Evolutionary conservation across 768 basidiomycete genomes (phyloP).

Genomic region (Agrocybe praecox): DNA sequence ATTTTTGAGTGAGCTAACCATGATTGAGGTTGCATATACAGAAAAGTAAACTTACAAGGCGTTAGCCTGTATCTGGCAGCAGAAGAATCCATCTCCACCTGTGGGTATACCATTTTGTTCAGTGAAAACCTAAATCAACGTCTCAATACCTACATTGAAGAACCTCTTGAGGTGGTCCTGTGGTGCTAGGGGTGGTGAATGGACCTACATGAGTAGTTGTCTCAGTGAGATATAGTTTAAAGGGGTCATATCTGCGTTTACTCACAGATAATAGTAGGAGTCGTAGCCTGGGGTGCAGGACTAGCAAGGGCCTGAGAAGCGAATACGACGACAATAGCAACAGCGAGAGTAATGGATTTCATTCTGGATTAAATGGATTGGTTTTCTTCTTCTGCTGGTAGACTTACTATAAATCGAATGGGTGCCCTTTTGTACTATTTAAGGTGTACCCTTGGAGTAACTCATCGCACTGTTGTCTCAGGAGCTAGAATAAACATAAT

Average conservation of each 20-base stretch:
- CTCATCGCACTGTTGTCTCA: too few species aligned
- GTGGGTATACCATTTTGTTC: background rate
- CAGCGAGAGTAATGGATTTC: constrained; percentile 1
- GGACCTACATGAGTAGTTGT: background rate
- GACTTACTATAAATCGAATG: too few species aligned
- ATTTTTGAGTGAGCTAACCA: background rate
- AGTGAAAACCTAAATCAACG: background rate
- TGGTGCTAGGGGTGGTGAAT: background rate
- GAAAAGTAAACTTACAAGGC: background rate
- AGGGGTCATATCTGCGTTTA: background rate
- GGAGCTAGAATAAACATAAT: too few species aligned
- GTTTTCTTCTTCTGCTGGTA: background rate
- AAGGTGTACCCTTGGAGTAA: background rate
- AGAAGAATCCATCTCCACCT: background rate
- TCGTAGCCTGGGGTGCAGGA: constrained; percentile 1
- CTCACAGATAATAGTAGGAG: background rate
- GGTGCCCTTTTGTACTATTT: background rate
- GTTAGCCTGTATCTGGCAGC: background rate
- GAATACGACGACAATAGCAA: background rate
- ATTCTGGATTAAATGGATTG: background rate
- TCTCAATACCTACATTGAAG: background rate
- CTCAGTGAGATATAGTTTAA: background rate
- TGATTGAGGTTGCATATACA: too few species aligned
- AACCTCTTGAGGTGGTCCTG: background rate
- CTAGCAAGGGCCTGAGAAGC: constrained; percentile 2